These are phyloP conservation scores for Gaeumannomyces tritici DNA, from an alignment of 2,329 filamentous ascomycete genomes.

Conservation along the genomic window DNA sequence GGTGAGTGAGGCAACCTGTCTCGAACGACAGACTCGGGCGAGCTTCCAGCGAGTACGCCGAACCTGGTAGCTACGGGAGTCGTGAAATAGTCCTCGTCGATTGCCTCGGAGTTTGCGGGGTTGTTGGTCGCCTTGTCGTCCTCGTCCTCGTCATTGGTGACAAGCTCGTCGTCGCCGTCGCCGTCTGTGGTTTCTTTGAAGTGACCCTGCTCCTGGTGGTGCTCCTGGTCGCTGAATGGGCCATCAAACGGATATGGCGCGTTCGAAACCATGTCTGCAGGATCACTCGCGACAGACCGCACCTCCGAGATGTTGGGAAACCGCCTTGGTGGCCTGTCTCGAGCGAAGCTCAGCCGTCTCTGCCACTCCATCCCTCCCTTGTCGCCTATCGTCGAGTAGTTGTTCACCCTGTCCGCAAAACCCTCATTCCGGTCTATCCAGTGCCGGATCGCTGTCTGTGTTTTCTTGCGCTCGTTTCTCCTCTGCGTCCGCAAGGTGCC, in stretches of 20 bases:
- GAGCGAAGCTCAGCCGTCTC: conserved; percentile 41
- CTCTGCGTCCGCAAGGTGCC: conserved; percentile 49
- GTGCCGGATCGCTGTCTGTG: conserved; percentile 71
- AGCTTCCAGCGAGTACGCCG: conserved; percentile 1
- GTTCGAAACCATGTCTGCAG: conserved; percentile 49
- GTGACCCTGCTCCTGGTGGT: conserved; percentile 23
- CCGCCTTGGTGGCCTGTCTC: conserved; percentile 33
- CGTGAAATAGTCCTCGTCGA: conserved; percentile 44
- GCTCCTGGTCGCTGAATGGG: conserved; percentile 12
- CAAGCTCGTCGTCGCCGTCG: conserved; percentile 83
- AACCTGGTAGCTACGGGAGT: conserved; percentile 31
- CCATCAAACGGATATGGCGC: conserved; percentile 15
- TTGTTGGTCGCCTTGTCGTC: conserved; percentile 37
- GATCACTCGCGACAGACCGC: conserved; percentile 53
- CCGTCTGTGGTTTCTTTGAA: conserved; percentile 63
- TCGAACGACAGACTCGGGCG: not conserved
- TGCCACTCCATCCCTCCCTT: conserved; percentile 30
- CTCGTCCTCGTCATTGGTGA: conserved; percentile 68
- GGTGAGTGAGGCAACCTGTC: conserved; percentile 12
- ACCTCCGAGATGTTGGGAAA: conserved; percentile 43
- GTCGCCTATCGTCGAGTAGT: conserved; percentile 40
- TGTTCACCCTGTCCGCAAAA: conserved; percentile 28
- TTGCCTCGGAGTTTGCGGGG: conserved; percentile 16
- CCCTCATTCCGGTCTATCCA: conserved; percentile 76
- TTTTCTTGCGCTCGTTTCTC: conserved; percentile 59